Evolutionary conservation across 768 basidiomycete species (phyloP).

Genomic region (Russula olivacea): DNA sequence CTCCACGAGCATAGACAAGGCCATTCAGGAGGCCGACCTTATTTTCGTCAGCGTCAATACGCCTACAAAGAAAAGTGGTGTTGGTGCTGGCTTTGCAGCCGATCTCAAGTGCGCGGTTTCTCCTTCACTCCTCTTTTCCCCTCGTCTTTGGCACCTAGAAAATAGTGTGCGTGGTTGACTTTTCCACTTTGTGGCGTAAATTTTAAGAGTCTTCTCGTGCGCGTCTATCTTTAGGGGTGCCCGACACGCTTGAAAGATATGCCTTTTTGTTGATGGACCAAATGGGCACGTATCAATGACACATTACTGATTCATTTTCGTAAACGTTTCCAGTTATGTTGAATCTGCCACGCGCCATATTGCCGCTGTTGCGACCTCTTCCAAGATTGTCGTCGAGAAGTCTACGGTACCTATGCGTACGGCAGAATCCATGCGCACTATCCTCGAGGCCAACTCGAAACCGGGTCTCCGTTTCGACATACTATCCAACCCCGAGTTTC

Average conservation of each 20-base stretch:
- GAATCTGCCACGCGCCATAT: constrained; percentile 96
- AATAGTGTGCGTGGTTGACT: not conserved
- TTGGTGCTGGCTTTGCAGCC: constrained; percentile 96
- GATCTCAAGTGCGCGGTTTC: constrained; percentile 80
- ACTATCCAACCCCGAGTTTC: constrained; percentile 98
- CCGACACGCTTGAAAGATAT: not conserved
- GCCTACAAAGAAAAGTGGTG: constrained; percentile 96
- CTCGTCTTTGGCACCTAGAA: not conserved
- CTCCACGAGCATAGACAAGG: constrained; percentile 90
- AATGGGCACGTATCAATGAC: not conserved
- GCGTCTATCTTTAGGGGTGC: not conserved
- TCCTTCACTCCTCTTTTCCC: not conserved
- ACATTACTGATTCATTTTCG: constrained; percentile 12
- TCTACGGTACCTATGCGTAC: constrained; percentile 99
- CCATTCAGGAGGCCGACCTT: constrained; percentile 89
- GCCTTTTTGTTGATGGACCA: not conserved
- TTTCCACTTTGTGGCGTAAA: not conserved
- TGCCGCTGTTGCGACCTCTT: constrained; percentile 80
- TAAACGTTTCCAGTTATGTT: constrained; percentile 63
- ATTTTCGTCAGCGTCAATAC: constrained; percentile 99
- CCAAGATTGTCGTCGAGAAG: constrained; percentile 99
- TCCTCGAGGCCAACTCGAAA: constrained; percentile 96
- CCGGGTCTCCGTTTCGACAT: constrained; percentile 91
- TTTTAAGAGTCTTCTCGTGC: not conserved
- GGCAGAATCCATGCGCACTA: constrained; percentile 98